Conservation (phyloP, 441 rosid genomes). For the Croton laevigatus region DNA sequence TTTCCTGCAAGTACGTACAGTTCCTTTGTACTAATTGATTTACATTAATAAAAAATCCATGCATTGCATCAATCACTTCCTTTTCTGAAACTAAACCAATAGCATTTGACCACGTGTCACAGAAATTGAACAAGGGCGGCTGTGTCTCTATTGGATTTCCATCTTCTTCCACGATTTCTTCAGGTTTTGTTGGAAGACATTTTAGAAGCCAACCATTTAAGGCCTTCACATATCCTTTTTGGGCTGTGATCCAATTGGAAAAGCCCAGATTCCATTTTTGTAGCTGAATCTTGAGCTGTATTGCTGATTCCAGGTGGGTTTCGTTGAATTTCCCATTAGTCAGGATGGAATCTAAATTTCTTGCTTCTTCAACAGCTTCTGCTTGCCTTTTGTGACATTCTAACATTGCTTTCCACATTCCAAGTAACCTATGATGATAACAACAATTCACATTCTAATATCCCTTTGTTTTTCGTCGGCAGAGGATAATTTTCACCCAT, state of each 20-base stretch:
- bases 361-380: conserved; percentile 60
- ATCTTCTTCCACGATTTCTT: conserved; percentile 42
- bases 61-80: conserved; percentile 67
- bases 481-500: too few relatives aligned
- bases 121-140: conserved; percentile 71
- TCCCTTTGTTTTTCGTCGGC: too few relatives aligned
- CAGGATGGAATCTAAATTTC: conserved; percentile 44
- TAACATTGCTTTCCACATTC: conserved; percentile 86
- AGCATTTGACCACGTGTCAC: conserved; percentile 79
- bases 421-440: conserved; percentile 48
- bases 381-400: conserved; percentile 76
- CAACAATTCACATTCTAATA: too few relatives aligned
- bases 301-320: conserved; percentile 56
- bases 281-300: conserved; percentile 65
- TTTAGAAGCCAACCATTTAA: conserved; percentile 77
- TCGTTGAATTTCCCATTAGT: conserved; percentile 50
- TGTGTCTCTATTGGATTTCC: conserved; percentile 56
- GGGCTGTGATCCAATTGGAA: conserved; percentile 67
- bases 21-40: conserved; percentile 65
- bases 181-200: conserved; percentile 64
- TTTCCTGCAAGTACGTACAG: conserved; percentile 40
- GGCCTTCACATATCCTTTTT: conserved; percentile 60
- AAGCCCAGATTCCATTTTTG: conserved; percentile 63
- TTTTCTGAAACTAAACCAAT: conserved; percentile 62
- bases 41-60: conserved; percentile 44